Conservation (phyloP, 257 asterid genomes). For the Euphrasia confusa region DNA sequence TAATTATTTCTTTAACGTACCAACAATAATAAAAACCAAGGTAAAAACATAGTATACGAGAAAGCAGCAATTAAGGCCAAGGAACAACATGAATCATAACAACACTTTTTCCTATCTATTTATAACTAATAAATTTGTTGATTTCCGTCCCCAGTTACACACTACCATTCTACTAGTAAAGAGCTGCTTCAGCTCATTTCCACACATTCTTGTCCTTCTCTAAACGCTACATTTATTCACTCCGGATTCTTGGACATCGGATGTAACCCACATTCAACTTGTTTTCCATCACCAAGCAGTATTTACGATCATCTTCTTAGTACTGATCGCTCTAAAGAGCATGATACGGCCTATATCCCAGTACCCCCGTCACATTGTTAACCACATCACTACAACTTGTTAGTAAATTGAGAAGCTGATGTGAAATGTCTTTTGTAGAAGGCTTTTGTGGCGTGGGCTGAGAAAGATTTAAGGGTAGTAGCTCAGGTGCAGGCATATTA, state of each 20-base stretch:
- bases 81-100: background rate
- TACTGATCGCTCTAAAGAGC: slow-evolving; percentile 35
- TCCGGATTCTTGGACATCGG: background rate
- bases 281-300: background rate
- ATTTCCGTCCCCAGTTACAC: slow-evolving; percentile 3
- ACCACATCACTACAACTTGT: slow-evolving; percentile 69
- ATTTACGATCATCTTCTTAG: background rate
- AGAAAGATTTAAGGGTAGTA: background rate
- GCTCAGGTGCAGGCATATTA: slow-evolving; percentile 30
- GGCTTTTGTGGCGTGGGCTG: slow-evolving; percentile 16
- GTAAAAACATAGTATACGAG: background rate
- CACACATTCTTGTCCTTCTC: background rate
- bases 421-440: slow-evolving; percentile 45
- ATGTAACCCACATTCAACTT: background rate
- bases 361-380: slow-evolving; percentile 40
- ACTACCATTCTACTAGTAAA: background rate
- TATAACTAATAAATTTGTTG: background rate
- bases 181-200: background rate
- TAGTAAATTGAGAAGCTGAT: slow-evolving; percentile 63
- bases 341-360: slow-evolving; percentile 77
- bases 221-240: background rate
- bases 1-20: too few species aligned
- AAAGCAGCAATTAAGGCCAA: background rate
- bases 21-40: too few species aligned
- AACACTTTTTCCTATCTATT: background rate